A percentile compares a stretch with the other conserved stretches of the same genome.
phyloP scores from a whole-genome alignment of 768 basidiomycete species.

The Russula dissimulans region DNA sequence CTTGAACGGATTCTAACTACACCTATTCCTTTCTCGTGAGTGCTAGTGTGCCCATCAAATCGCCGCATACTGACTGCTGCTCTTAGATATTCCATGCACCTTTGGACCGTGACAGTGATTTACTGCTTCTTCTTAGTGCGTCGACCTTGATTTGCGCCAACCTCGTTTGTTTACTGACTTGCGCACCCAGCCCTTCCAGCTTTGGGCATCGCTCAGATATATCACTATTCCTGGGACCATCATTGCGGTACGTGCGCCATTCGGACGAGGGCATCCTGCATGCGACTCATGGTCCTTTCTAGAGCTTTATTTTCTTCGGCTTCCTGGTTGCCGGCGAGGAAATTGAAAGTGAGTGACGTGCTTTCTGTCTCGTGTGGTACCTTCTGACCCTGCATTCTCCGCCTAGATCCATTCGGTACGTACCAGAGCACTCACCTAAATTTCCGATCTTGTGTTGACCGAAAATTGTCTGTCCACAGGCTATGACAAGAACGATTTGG shows the following conservation, averaged over 20 bases:
- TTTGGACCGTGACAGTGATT: slow-evolving; percentile 55
- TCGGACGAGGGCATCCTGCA: not conserved
- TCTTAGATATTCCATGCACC: slow-evolving; percentile 52
- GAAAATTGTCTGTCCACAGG: slow-evolving; percentile 23
- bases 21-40: slow-evolving; percentile 65
- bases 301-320: slow-evolving; percentile 66
- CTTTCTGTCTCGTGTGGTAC: not conserved
- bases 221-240: slow-evolving; percentile 56
- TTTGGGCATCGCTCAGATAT: slow-evolving; percentile 46
- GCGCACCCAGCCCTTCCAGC: slow-evolving; percentile 49
- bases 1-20: slow-evolving; percentile 67
- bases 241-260: slow-evolving; percentile 33
- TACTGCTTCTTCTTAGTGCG: slow-evolving; percentile 54
- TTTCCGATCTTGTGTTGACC: slow-evolving; percentile 4
- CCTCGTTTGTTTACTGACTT: slow-evolving; percentile 5
- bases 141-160: not conserved
- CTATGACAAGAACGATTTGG: slow-evolving; percentile 68
- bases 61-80: not conserved
- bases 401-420: slow-evolving; percentile 39
- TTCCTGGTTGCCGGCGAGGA: slow-evolving; percentile 68
- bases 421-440: not conserved
- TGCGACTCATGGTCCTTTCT: not conserved
- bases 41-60: slow-evolving; percentile 18
- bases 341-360: slow-evolving; percentile 50
- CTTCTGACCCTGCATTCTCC: slow-evolving; percentile 7